Percentiles rank a stretch among this genome's conserved stretches.
Evolutionary conservation across 2,329 filamentous ascomycete genomes (phyloP).

Genomic region (Paraphoma sp.): DNA sequence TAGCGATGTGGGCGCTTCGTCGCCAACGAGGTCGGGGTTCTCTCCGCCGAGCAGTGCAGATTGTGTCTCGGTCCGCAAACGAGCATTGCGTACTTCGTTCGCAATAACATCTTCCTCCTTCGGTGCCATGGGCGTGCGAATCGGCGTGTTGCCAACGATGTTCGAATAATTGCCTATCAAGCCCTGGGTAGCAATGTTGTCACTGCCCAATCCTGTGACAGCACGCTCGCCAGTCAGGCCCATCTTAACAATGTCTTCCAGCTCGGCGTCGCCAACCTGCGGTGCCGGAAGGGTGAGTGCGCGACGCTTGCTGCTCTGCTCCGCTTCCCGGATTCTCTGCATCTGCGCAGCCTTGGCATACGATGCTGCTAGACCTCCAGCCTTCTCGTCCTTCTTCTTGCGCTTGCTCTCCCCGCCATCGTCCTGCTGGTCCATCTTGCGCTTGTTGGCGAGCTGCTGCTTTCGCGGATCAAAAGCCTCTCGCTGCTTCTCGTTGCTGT

Average conservation of each 20-base stretch:
- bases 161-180: conserved; percentile 86
- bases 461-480: conserved; percentile 91
- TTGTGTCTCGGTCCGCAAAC: conserved; percentile 89
- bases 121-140: conserved; percentile 88
- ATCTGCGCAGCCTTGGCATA: conserved; percentile 92
- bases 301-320: conserved; percentile 93
- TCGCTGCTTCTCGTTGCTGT: conserved; percentile 81
- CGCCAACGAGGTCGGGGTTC: conserved; percentile 87
- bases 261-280: conserved; percentile 88
- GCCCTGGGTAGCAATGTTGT: conserved; percentile 84
- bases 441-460: conserved; percentile 87
- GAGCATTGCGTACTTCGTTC: conserved; percentile 94
- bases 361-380: conserved; percentile 79
- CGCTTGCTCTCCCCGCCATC: conserved; percentile 79
- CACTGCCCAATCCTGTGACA: conserved; percentile 76
- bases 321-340: conserved; percentile 93
- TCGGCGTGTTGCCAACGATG: conserved; percentile 81
- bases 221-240: conserved; percentile 91
- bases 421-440: conserved; percentile 90
- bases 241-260: conserved; percentile 99
- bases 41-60: conserved; percentile 93
- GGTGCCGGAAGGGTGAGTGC: conserved; percentile 83
- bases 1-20: conserved; percentile 82
- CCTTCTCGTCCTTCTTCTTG: conserved; percentile 82
- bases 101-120: conserved; percentile 94